Evolutionary conservation across 345 rosid species (phyloP), one percentile per base, ranked within the genome.

Genomic region (Eucalyptus erythrocorys): DNA sequence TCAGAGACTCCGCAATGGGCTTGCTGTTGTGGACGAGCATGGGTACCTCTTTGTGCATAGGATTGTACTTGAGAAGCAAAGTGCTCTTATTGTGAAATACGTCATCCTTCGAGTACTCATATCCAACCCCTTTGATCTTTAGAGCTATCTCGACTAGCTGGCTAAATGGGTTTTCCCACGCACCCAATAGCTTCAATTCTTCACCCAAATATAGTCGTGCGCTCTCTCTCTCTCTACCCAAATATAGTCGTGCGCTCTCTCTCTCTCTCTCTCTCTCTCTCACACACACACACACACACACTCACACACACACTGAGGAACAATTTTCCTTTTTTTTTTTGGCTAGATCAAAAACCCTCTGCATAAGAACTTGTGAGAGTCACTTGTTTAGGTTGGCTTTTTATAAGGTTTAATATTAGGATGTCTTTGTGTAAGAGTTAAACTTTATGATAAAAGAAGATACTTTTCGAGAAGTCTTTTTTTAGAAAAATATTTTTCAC

Each of bases 71-170:
- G 48, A 93, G 92, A 55, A 93, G 94, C 90, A 90, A 17, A 24
- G 86, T 57, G 53, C 94, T 93, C 88, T 93, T 91, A 86, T 92
- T 87, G 37, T 68, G 47, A 8, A 94, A 86, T 64, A 64, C 15
- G 87, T 95, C 95, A 76, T 95, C 94, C 86, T 95, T 95, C 17
- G 91, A 85, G 89, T 88, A 92, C 55, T 95, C 92, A 48, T 94
- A 94, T 47, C 89, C 85, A 51, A 94, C 91, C 16, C 93, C 95
- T 87, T 95, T 94, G 88, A 94, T 86, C 80, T 91, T 91, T 50
- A 92, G 90, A 86, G 91, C 94, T 87, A 92, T 89, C 89, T 92
- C 92, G 15, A 93, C 92, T 85, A 94, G 90, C 85, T 88, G 51
- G 89, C 91, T 90, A 15, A 92, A 91, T 12, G 95, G 92, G 88